phyloP scores from a whole-genome alignment of 169 alveolate species.

The Plasmodium cynomolgi region DNA sequence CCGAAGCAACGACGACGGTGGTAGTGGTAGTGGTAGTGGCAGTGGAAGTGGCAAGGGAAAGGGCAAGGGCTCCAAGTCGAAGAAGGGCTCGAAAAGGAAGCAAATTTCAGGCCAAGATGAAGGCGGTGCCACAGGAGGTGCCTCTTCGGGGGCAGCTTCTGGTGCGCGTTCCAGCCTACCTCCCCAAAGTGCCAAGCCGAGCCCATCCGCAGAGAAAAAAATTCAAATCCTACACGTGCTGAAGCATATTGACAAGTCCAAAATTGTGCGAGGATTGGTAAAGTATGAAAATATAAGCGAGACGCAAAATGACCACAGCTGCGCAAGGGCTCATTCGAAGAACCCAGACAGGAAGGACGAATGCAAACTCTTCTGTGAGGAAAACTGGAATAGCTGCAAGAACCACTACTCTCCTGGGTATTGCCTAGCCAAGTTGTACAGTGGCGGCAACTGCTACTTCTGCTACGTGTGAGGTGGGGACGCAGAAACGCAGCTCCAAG shows the following conservation, averaged over 20 bases:
- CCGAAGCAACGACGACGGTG: background rate
- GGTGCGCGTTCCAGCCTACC: background rate
- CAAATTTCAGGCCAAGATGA: background rate
- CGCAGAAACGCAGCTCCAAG: background rate
- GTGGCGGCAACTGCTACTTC: slow-evolving; percentile 3
- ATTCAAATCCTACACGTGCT: slow-evolving; percentile 20
- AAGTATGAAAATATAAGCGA: slow-evolving; percentile 18
- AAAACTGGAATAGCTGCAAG: slow-evolving; percentile 22
- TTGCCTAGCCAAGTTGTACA: background rate
- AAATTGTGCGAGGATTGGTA: slow-evolving; percentile 24
- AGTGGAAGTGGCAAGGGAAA: background rate
- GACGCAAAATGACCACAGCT: slow-evolving; percentile 1
- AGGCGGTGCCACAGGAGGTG: background rate
- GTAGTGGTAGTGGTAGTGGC: background rate
- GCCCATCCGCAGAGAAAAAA: background rate
- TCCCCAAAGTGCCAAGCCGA: background rate
- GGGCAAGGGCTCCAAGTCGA: background rate
- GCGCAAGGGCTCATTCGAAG: slow-evolving; percentile 14
- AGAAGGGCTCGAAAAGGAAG: background rate
- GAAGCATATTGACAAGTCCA: slow-evolving; percentile 19
- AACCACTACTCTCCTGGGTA: slow-evolving; percentile 25
- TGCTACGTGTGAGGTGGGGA: slow-evolving; percentile 25
- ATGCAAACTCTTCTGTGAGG: slow-evolving; percentile 26
- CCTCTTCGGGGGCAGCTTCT: background rate
- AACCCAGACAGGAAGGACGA: slow-evolving; percentile 3